A percentile compares a stretch with the other conserved stretches of the same genome.
These are phyloP conservation scores for Septoria petroselini DNA, from an alignment of 2,329 filamentous ascomycete genomes.

Conservation along the genomic window DNA sequence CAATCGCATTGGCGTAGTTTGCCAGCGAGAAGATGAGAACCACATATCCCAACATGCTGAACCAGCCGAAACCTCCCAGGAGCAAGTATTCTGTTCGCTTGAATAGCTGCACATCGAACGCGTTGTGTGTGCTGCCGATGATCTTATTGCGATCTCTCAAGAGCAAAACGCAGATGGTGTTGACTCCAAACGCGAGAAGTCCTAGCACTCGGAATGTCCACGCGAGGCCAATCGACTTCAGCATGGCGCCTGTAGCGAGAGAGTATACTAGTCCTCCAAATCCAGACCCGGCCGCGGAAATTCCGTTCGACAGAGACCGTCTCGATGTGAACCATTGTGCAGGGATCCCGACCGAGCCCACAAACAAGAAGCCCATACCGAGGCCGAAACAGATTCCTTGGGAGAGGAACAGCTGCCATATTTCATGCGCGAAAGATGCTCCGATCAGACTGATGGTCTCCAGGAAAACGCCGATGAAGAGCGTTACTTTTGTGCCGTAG, in stretches of 20 bases:
- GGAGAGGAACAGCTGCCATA: conserved; percentile 73
- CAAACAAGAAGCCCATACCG: conserved; percentile 75
- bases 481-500: conserved; percentile 61
- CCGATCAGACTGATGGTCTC: conserved; percentile 64
- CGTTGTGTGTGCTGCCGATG: conserved; percentile 63
- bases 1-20: conserved; percentile 67
- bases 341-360: conserved; percentile 63
- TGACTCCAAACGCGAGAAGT: conserved; percentile 62
- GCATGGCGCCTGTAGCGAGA: conserved; percentile 66
- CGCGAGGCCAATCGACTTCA: conserved; percentile 58
- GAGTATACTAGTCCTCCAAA: conserved; percentile 71
- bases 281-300: conserved; percentile 66
- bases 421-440: conserved; percentile 64
- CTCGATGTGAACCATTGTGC: conserved; percentile 71
- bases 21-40: conserved; percentile 74
- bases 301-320: conserved; percentile 66
- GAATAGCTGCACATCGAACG: conserved; percentile 65
- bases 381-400: conserved; percentile 76
- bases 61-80: conserved; percentile 64
- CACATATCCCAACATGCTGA: conserved; percentile 70
- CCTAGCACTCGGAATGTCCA: conserved; percentile 68
- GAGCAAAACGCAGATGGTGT: conserved; percentile 60
- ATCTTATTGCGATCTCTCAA: conserved; percentile 69
- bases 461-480: conserved; percentile 63
- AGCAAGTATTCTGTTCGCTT: conserved; percentile 61